Percentiles rank a stretch among this genome's conserved stretches.
Conservation (phyloP, 495 filamentous ascomycete species). For the Talaromyces adpressus region DNA sequence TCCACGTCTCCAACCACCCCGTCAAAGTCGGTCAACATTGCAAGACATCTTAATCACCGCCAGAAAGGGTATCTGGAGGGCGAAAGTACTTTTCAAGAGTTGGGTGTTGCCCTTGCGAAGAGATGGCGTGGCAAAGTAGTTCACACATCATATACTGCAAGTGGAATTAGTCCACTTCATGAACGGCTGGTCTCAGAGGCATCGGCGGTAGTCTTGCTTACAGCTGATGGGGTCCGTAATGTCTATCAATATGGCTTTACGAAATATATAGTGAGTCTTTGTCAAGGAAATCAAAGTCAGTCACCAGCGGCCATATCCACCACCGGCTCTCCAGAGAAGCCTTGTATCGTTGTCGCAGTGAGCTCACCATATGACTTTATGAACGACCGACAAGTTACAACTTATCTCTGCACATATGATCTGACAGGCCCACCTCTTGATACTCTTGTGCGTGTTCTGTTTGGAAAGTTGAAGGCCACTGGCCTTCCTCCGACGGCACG, state of each 20-base stretch:
- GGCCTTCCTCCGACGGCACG: constrained; percentile 4
- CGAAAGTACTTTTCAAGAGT: neutral
- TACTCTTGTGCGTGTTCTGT: constrained; percentile 2
- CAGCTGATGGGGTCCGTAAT: constrained; percentile 8
- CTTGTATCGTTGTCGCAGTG: constrained; percentile 5
- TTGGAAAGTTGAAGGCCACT: constrained; percentile 2
- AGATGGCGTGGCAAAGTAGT: constrained; percentile 7
- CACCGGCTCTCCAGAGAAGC: neutral
- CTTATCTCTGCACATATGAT: constrained; percentile 6
- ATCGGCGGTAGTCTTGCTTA: constrained; percentile 4
- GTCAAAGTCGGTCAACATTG: neutral
- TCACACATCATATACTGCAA: constrained; percentile 7
- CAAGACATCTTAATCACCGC: neutral
- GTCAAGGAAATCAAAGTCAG: neutral
- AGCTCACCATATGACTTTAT: constrained; percentile 8
- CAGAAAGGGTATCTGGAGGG: constrained; percentile 2
- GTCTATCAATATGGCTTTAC: constrained; percentile 7
- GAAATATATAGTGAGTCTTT: constrained; percentile 6
- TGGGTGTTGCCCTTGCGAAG: constrained; percentile 7
- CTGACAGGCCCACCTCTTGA: neutral
- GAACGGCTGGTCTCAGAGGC: constrained; percentile 5
- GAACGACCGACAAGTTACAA: constrained; percentile 5
- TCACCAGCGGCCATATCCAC: neutral
- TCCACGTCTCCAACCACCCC: neutral
- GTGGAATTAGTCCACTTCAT: constrained; percentile 7